These are phyloP conservation scores for Dioscorea alata DNA, from an alignment of 106 monocot species.

Conservation along the genomic window DNA sequence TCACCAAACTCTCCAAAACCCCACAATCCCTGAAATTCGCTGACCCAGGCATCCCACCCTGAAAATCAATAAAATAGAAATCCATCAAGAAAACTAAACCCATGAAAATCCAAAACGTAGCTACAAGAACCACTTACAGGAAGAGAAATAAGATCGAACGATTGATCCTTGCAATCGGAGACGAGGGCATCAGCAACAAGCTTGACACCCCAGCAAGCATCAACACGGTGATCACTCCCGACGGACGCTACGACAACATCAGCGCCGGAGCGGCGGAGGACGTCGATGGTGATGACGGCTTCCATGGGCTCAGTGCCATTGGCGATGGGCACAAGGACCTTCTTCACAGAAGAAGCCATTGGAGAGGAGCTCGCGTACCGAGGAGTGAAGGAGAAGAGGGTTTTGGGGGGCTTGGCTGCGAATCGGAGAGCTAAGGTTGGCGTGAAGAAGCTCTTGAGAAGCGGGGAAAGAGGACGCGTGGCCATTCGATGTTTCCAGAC, in stretches of 20 bases:
- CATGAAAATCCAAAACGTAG: neutral
- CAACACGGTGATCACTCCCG: conserved; percentile 31
- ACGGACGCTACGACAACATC: conserved; percentile 83
- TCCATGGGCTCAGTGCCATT: conserved; percentile 92
- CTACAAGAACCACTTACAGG: conserved; percentile 16
- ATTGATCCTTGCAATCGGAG: conserved; percentile 21
- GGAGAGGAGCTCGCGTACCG: neutral
- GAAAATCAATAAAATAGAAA: neutral
- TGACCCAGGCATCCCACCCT: conserved; percentile 87
- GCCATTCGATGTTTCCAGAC: neutral
- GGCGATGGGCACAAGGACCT: conserved; percentile 80
- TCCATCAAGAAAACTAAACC: neutral
- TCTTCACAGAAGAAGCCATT: neutral
- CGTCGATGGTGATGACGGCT: conserved; percentile 78
- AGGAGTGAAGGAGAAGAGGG: neutral
- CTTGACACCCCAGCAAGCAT: conserved; percentile 64
- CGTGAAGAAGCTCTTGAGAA: neutral
- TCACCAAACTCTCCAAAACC: conserved; percentile 53
- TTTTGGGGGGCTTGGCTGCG: neutral
- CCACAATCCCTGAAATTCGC: conserved; percentile 52
- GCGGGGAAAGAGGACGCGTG: conserved; percentile 1
- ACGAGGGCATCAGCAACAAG: conserved; percentile 77
- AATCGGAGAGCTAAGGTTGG: neutral
- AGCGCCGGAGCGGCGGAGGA: conserved; percentile 79
- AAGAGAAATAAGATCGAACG: conserved; percentile 50